Conservation (phyloP, 1,284 basidiomycete genomes). For the Marasmius oreades region DNA sequence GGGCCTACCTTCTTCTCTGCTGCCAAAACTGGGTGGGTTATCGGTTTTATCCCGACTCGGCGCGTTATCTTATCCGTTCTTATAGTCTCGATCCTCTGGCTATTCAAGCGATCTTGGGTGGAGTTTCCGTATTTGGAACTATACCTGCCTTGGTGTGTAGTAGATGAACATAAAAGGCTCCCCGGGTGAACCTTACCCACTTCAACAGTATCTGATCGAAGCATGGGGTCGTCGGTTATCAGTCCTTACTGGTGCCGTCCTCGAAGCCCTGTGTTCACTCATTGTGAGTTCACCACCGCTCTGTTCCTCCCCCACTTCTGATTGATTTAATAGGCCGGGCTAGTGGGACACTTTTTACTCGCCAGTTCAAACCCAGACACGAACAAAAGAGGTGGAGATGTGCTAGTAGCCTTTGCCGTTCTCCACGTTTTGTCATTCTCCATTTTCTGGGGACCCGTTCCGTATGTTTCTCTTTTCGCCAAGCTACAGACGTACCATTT, state of each 20-base stretch:
- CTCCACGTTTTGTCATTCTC: constrained; percentile 72
- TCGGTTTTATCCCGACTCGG: background rate
- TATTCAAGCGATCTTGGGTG: constrained; percentile 72
- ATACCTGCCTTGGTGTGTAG: constrained; percentile 54
- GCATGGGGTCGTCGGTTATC: constrained; percentile 63
- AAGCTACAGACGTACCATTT: background rate
- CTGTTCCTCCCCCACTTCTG: constrained; percentile 7
- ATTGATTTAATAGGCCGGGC: constrained; percentile 44
- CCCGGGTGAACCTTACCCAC: background rate
- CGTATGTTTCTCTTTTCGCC: constrained; percentile 51
- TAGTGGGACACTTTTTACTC: constrained; percentile 68
- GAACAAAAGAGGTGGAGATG: constrained; percentile 59
- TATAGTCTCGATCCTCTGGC: constrained; percentile 62
- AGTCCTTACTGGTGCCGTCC: constrained; percentile 61
- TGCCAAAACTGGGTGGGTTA: constrained; percentile 58
- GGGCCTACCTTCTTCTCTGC: constrained; percentile 82
- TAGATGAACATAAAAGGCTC: background rate
- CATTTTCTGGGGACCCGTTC: constrained; percentile 72
- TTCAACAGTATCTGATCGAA: constrained; percentile 52
- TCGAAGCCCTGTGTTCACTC: constrained; percentile 60
- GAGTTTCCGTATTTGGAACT: constrained; percentile 63
- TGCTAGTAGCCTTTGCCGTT: constrained; percentile 72
- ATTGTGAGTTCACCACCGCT: constrained; percentile 40
- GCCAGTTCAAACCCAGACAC: constrained; percentile 49
- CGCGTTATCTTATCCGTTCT: background rate